Base-by-base conservation (phyloP, 2,329 filamentous ascomycete genomes). In the Nigrograna mackinnonii region DNA sequence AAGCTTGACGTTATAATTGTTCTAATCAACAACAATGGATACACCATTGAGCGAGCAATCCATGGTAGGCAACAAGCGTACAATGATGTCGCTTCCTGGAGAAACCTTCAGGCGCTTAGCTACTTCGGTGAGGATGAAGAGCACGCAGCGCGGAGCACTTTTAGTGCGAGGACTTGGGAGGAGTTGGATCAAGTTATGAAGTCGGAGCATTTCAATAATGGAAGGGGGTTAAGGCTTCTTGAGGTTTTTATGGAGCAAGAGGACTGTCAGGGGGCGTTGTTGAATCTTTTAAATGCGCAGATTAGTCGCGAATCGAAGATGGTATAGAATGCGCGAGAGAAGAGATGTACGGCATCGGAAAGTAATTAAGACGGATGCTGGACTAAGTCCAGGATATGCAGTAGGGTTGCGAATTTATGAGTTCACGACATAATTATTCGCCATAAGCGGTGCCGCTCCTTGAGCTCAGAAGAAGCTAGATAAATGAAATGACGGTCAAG, bases 101-200 rank as follows among this genome's bases (percentile, higher is more conserved):
- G 35, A 2, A 32, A 47, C 28, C 4, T 18, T 7, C 2, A 17
- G 2, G 45, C 45, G 7, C 41, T 41, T n/a, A 46, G 32, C 13
- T 57, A 55, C 36, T 57, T 57, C 16, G 54, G 54, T 2, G 54
- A 46, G 2, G 42, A 51, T 9, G 44, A 46, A 19, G 38, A 28
- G 11, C 36, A 45, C 2, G 47, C 42, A 24, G n/a, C n/a, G n/a
- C n/a, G n/a, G n/a, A n/a, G n/a, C n/a, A 50, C 47, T 3, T 43
- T 40, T 9, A 55, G 62, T 20, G 75, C 69, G 3, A 64, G 59
- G 41, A 79, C 72, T 0, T 76, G 72, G 46, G 73, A 68, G 0
- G 75, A 80, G 45, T 46, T 80, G 3, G 67, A 73, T 26, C 44
- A 55, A 4, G 64, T 77, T 1, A 20, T 77, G 30, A 48, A 39